phyloP scores from a whole-genome alignment of 2,329 filamentous ascomycete genomes.

The Scorias spongiosa region DNA sequence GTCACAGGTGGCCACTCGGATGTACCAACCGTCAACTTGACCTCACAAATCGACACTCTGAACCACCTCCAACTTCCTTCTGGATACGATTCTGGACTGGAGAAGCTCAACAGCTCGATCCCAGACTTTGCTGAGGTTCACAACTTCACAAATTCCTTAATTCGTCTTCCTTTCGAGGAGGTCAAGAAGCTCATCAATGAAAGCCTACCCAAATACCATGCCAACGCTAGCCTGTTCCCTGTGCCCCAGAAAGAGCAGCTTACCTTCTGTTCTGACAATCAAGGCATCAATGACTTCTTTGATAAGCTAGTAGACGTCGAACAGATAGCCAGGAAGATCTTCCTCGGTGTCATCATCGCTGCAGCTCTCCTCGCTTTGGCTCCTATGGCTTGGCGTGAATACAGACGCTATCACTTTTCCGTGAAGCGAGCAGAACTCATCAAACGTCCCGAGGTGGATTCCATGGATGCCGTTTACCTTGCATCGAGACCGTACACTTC shows the following conservation, averaged over 20 bases:
- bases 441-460: constrained; percentile 51
- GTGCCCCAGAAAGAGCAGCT: constrained; percentile 70
- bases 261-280: constrained; percentile 76
- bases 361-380: constrained; percentile 58
- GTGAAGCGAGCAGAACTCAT: constrained; percentile 54
- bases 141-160: constrained; percentile 61
- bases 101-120: constrained; percentile 60
- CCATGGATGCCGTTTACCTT: constrained; percentile 80
- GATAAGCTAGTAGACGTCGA: constrained; percentile 50
- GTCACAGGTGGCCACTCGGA: constrained; percentile 24
- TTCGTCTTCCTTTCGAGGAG: constrained; percentile 66
- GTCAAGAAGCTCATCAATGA: constrained; percentile 60
- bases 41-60: constrained; percentile 47
- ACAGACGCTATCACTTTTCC: constrained; percentile 60
- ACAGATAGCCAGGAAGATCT: constrained; percentile 54
- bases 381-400: constrained; percentile 69
- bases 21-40: constrained; percentile 48
- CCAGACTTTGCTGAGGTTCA: constrained; percentile 73
- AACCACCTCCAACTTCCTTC: constrained; percentile 54
- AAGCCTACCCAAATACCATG: constrained; percentile 56
- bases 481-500: constrained; percentile 67
- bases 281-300: constrained; percentile 74
- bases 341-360: constrained; percentile 58
- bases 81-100: constrained; percentile 52
- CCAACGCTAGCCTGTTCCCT: constrained; percentile 65